Percentiles rank a stretch among this genome's conserved stretches.
Conservation (phyloP, 2,329 filamentous ascomycete species). For the Fusarium mundagurra region DNA sequence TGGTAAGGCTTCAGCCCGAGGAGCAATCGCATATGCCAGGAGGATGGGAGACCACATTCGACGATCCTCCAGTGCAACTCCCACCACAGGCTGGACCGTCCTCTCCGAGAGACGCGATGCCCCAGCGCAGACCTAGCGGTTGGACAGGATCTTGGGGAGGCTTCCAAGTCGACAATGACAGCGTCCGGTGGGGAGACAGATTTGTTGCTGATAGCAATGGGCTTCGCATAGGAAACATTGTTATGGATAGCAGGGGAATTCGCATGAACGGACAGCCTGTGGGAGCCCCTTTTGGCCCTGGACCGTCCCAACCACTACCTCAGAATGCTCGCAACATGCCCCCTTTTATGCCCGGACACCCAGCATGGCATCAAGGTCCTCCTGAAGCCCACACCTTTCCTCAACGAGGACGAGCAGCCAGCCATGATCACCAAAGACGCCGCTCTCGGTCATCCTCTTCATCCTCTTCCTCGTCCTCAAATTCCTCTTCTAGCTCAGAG, state of each 20-base stretch:
- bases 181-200: constrained; percentile 54
- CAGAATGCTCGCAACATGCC: constrained; percentile 3
- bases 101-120: constrained; percentile 12
- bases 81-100: constrained; percentile 16
- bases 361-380: background rate
- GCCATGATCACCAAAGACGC: constrained; percentile 19
- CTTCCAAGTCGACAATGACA: constrained; percentile 55
- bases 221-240: constrained; percentile 56
- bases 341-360: constrained; percentile 1
- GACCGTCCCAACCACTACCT: background rate
- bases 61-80: constrained; percentile 27
- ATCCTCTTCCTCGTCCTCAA: constrained; percentile 49
- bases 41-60: constrained; percentile 35
- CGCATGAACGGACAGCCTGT: constrained; percentile 30
- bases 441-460: constrained; percentile 49
- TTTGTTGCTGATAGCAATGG: constrained; percentile 58
- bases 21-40: constrained; percentile 41
- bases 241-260: constrained; percentile 54
- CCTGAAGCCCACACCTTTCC: constrained; percentile 9
- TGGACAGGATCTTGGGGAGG: constrained; percentile 41
- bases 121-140: constrained; percentile 14
- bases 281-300: background rate
- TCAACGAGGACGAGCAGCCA: constrained; percentile 17
- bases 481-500: constrained; percentile 45
- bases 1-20: constrained; percentile 48